phyloP scores from a whole-genome alignment of 2,329 filamentous ascomycete species.

The Aureobasidium subglaciale region DNA sequence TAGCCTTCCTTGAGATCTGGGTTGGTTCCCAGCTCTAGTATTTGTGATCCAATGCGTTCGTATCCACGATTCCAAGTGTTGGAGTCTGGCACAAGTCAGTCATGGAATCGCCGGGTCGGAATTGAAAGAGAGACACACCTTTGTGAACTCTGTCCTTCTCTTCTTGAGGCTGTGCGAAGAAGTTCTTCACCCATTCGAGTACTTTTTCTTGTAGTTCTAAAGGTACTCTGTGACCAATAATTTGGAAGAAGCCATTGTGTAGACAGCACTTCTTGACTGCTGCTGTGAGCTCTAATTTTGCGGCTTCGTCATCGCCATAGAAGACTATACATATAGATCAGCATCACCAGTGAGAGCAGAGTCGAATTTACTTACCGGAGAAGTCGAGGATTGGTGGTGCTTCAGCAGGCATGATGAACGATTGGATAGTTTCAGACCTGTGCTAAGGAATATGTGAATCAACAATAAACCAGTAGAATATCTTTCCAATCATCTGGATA shows the following conservation, averaged over 20 bases:
- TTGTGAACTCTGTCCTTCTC: slow-evolving; percentile 31
- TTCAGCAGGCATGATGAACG: neutral
- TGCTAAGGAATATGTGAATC: neutral
- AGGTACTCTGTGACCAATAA: slow-evolving; percentile 36
- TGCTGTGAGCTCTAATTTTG: neutral
- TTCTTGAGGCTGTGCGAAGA: slow-evolving; percentile 35
- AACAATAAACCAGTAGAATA: too few relatives aligned
- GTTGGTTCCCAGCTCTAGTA: slow-evolving; percentile 35
- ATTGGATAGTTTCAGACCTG: too few relatives aligned
- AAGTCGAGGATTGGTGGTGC: neutral
- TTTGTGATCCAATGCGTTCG: slow-evolving; percentile 36
- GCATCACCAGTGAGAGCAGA: neutral
- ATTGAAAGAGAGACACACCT: neutral
- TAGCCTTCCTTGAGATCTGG: slow-evolving; percentile 38
- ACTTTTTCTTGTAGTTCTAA: slow-evolving; percentile 32
- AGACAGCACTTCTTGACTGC: slow-evolving; percentile 4
- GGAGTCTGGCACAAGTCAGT: neutral
- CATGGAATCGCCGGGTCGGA: neutral
- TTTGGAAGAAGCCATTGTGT: slow-evolving; percentile 40
- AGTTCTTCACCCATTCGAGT: slow-evolving; percentile 33
- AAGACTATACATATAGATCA: neutral
- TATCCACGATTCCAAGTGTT: slow-evolving; percentile 33
- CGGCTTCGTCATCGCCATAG: neutral
- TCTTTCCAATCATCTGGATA: too few relatives aligned
- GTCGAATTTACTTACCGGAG: neutral